Evolutionary conservation across 495 filamentous ascomycete genomes (phyloP).

Genomic region (Endocarpon pusillum): DNA sequence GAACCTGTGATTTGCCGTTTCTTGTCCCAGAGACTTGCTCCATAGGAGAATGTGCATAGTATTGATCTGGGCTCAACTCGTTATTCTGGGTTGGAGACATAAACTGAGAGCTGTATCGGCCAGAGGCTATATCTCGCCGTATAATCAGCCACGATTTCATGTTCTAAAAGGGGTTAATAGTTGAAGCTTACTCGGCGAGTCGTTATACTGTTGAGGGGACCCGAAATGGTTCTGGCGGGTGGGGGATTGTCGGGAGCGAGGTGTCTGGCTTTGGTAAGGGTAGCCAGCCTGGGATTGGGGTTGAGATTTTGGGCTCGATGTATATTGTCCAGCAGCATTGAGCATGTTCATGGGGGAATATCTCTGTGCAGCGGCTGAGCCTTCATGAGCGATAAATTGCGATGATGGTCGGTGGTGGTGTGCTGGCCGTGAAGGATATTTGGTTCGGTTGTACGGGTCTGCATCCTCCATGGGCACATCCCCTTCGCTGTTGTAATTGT

Average conservation of each 20-base stretch:
- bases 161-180: too few species aligned
- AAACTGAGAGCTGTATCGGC: too few species aligned
- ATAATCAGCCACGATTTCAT: too few species aligned
- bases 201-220: conserved; percentile 47
- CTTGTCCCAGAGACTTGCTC: conserved; percentile 50
- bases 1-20: conserved; percentile 53
- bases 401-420: conserved; percentile 45
- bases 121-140: too few species aligned
- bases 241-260: conserved; percentile 38
- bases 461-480: conserved; percentile 90
- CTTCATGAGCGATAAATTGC: conserved; percentile 52
- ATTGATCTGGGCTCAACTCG: conserved; percentile 42
- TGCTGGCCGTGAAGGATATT: conserved; percentile 56
- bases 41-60: conserved; percentile 53
- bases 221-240: conserved; percentile 37
- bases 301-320: conserved; percentile 37
- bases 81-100: too few species aligned
- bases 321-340: conserved; percentile 41
- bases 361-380: conserved; percentile 68
- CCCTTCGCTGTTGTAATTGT: conserved; percentile 51
- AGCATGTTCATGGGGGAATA: conserved; percentile 91
- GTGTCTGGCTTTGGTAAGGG: conserved; percentile 22
- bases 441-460: conserved; percentile 64
- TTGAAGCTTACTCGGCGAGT: conserved; percentile 37
- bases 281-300: conserved; percentile 32